Evolutionary conservation across 257 asterid species (phyloP).

Genomic region (Leonotis leonurus): DNA sequence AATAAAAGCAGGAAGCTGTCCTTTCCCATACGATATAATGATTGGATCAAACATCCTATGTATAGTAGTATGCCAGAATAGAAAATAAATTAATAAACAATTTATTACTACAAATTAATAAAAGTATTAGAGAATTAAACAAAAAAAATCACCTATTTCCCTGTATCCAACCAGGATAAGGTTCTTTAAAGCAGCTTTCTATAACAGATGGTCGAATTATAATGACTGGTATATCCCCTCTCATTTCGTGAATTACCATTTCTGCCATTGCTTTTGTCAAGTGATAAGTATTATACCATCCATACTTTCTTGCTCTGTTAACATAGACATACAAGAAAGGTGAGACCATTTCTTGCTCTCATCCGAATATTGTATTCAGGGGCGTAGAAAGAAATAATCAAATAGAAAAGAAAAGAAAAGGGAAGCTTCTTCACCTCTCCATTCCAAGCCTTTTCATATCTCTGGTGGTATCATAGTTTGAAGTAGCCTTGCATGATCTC

Average conservation of each 20-base stretch:
- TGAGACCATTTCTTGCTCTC: neutral
- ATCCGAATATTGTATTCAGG: too few species aligned
- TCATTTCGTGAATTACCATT: slow-evolving; percentile 18
- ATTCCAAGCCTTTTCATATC: slow-evolving; percentile 3
- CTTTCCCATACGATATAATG: slow-evolving; percentile 19
- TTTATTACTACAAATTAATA: neutral
- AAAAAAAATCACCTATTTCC: slow-evolving; percentile 36
- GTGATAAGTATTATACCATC: slow-evolving; percentile 22
- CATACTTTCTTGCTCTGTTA: neutral
- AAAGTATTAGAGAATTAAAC: too few species aligned
- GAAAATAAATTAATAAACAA: neutral
- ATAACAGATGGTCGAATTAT: slow-evolving; percentile 20
- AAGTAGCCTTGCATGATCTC: neutral
- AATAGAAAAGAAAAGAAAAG: neutral
- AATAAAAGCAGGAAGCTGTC: slow-evolving; percentile 11
- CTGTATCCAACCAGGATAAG: slow-evolving; percentile 30
- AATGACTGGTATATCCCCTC: slow-evolving; percentile 18
- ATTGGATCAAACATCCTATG: slow-evolving; percentile 19
- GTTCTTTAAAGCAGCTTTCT: slow-evolving; percentile 19
- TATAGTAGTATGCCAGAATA: neutral
- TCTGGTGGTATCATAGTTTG: neutral
- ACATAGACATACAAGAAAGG: too few species aligned
- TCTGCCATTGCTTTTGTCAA: slow-evolving; percentile 31
- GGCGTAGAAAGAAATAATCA: neutral
- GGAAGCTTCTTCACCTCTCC: slow-evolving; percentile 3